Percentiles rank a stretch among this genome's conserved stretches.
Conservation (phyloP, 2,329 filamentous ascomycete species). For the Fusarium compactum region DNA sequence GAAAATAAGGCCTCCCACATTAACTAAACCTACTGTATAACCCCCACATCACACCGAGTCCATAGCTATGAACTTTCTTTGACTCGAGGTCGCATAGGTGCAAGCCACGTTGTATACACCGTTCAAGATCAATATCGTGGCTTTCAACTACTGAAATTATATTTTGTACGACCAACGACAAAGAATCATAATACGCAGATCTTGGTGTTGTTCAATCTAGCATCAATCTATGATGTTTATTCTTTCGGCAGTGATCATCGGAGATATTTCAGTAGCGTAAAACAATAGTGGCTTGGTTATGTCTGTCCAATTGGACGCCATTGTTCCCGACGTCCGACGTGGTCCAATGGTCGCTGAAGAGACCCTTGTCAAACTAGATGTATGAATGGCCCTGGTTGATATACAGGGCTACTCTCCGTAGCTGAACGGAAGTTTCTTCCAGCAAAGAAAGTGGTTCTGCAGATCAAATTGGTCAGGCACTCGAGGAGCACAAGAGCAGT, state of each 20-base stretch:
- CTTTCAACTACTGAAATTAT: not conserved
- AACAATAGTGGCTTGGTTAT: not conserved
- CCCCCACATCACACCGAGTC: not conserved
- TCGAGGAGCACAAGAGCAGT: not conserved
- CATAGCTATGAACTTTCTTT: not conserved
- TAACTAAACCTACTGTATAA: not conserved
- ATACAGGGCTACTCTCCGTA: not conserved
- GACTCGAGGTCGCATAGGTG: not conserved
- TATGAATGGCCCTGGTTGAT: fast-evolving
- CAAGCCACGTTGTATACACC: not conserved
- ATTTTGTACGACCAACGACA: not conserved
- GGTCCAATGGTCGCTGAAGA: not conserved
- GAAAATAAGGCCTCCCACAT: not conserved
- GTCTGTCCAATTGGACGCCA: not conserved
- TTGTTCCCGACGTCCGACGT: not conserved
- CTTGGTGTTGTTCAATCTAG: not conserved
- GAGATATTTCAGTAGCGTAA: not conserved
- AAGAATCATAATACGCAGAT: not conserved
- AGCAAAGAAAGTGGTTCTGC: not conserved
- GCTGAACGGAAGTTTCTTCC: not conserved
- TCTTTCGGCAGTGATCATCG: not conserved
- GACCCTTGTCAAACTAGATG: not conserved
- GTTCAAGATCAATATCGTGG: not conserved
- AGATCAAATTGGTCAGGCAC: not conserved
- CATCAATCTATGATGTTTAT: not conserved